phyloP scores from a whole-genome alignment of 2,329 filamentous ascomycete species.

The Aspergillus tanneri region DNA sequence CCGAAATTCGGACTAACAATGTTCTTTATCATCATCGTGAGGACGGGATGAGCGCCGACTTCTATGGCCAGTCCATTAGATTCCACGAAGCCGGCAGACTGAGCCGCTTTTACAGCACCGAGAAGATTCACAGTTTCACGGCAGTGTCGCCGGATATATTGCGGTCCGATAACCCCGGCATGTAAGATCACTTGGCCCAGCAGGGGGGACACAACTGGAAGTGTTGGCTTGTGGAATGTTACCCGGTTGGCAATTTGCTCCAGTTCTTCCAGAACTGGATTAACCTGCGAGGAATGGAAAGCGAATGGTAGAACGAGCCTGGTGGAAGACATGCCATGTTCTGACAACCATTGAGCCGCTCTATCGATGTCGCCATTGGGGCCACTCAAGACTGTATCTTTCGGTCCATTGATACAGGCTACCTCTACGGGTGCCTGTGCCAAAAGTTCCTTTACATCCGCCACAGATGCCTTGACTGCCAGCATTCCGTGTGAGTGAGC shows the following conservation, averaged over 20 bases:
- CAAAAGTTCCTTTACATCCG: conserved; percentile 18
- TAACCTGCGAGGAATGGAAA: conserved; percentile 49
- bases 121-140: conserved; percentile 49
- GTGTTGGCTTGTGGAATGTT: conserved; percentile 37
- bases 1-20: too few relatives aligned
- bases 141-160: conserved; percentile 43
- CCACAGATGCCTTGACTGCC: conserved; percentile 39
- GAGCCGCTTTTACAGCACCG: conserved; percentile 40
- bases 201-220: conserved; percentile 48
- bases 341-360: too few relatives aligned
- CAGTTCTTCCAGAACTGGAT: conserved; percentile 46
- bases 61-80: too few relatives aligned
- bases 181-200: conserved; percentile 43
- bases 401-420: conserved; percentile 43
- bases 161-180: conserved; percentile 27
- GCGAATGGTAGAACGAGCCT: too few relatives aligned
- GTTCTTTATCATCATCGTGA: conserved; percentile 43
- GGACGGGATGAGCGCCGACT: conserved; percentile 51
- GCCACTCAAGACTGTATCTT: conserved; percentile 8
- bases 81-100: too few relatives aligned
- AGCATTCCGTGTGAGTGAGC: conserved; percentile 45
- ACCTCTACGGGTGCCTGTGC: not conserved
- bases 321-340: too few relatives aligned
- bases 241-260: conserved; percentile 37
- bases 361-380: too few relatives aligned